Conservation (phyloP, 345 rosid genomes). For the Populus pruinosa region DNA sequence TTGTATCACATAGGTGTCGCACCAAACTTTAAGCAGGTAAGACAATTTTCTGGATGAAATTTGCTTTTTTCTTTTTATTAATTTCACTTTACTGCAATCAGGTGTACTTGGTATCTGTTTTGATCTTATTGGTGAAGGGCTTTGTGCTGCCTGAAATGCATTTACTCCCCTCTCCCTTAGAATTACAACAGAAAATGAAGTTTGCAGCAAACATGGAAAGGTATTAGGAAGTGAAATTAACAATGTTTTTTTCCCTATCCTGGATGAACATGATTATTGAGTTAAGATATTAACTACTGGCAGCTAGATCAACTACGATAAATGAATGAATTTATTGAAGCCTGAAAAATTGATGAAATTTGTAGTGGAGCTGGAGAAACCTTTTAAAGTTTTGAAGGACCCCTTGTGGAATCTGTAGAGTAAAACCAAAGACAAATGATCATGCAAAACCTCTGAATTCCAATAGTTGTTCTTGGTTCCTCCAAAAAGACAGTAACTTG, state of each 20-base stretch:
- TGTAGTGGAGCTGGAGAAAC: background rate
- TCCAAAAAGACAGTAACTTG: background rate
- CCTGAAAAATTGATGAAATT: background rate
- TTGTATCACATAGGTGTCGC: constrained; percentile 90
- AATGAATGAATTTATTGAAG: background rate
- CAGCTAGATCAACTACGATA: background rate
- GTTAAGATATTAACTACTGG: background rate
- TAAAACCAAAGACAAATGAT: no score
- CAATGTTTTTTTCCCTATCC: background rate
- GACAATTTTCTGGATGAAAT: background rate
- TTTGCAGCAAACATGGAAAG: background rate
- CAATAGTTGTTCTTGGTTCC: background rate
- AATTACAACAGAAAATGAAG: background rate
- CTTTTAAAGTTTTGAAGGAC: background rate
- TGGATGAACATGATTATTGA: background rate
- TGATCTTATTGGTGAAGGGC: background rate
- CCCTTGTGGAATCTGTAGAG: background rate
- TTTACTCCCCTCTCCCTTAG: no score
- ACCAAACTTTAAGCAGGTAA: constrained; percentile 94
- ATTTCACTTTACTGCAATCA: background rate
- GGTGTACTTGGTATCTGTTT: background rate
- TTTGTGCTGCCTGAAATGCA: background rate
- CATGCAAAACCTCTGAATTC: no score
- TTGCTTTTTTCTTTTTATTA: background rate
- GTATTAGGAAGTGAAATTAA: background rate